Conservation (phyloP, 2,329 filamentous ascomycete species). For the Huntiella savannae region DNA sequence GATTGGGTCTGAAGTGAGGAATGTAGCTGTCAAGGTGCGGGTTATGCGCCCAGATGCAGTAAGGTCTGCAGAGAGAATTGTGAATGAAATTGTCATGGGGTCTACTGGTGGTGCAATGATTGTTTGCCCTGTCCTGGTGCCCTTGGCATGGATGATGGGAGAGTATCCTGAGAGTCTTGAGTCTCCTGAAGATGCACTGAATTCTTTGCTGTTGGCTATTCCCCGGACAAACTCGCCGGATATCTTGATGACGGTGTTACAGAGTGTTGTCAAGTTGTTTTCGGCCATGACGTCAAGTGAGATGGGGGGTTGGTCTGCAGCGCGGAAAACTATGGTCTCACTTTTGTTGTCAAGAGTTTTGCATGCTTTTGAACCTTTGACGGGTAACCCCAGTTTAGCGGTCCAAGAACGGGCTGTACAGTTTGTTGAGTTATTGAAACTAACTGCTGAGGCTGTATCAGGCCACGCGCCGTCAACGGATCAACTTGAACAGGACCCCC, state of each 20-base stretch:
- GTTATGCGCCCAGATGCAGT: constrained; percentile 66
- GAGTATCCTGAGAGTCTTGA: constrained; percentile 64
- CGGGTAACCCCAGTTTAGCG: constrained; percentile 69
- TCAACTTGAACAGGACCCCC: constrained; percentile 43
- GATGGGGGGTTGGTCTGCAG: constrained; percentile 47
- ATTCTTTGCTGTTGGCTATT: constrained; percentile 50
- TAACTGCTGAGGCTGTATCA: constrained; percentile 64
- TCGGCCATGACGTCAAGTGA: constrained; percentile 49
- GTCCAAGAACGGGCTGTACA: constrained; percentile 91
- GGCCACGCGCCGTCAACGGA: constrained; percentile 41
- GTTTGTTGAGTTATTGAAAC: constrained; percentile 71
- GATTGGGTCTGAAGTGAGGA: constrained; percentile 74
- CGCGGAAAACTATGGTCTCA: constrained; percentile 54
- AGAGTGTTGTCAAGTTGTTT: constrained; percentile 75
- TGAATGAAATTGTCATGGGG: constrained; percentile 36
- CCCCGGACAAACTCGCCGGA: constrained; percentile 35
- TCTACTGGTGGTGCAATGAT: constrained; percentile 35
- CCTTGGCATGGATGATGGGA: constrained; percentile 69
- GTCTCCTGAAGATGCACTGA: constrained; percentile 52
- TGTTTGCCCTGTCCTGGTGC: constrained; percentile 48
- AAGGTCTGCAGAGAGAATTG: constrained; percentile 60
- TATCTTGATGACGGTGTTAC: constrained; percentile 60
- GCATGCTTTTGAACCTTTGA: constrained; percentile 60
- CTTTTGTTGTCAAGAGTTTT: constrained; percentile 68
- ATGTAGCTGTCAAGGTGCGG: constrained; percentile 78